phyloP scores from a whole-genome alignment of 352 stramenopile genomes.

The Elongisporangium undulatum region DNA sequence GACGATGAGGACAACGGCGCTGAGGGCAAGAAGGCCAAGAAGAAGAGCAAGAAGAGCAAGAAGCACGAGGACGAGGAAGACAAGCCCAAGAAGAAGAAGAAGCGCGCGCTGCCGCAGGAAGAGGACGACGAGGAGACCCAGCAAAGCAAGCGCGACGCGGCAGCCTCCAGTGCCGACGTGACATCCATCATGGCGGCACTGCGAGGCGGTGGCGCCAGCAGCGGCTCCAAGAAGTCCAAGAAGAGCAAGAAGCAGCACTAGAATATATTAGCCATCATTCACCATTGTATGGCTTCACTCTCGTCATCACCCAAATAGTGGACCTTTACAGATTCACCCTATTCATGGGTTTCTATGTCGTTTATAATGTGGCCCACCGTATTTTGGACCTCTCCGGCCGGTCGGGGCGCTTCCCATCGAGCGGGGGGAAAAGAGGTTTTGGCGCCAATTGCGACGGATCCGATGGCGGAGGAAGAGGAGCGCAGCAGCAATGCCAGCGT shows the following conservation, averaged over 20 bases:
- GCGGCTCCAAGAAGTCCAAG: conserved; percentile 34
- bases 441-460: conserved; percentile 9
- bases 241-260: conserved; percentile 38
- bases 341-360: too few relatives aligned
- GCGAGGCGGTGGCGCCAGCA: conserved; percentile 20
- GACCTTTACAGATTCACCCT: too few relatives aligned
- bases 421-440: neutral
- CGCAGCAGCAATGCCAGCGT: conserved; percentile 20
- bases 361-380: neutral
- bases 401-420: neutral
- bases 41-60: conserved; percentile 27
- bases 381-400: neutral
- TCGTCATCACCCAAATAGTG: too few relatives aligned
- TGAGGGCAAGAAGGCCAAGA: conserved; percentile 11
- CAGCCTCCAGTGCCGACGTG: conserved; percentile 46
- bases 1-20: conserved; percentile 20
- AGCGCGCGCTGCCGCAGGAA: conserved; percentile 12
- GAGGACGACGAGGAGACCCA: conserved; percentile 19
- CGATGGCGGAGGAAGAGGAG: conserved; percentile 26
- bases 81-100: conserved; percentile 45
- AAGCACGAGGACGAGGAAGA: conserved; percentile 8
- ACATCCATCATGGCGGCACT: conserved; percentile 64
- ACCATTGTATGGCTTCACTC: too few relatives aligned
- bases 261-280: neutral
- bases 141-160: conserved; percentile 19